Evolutionary conservation across 768 basidiomycete genomes (phyloP).

Genomic region (Trametes coccinea): DNA sequence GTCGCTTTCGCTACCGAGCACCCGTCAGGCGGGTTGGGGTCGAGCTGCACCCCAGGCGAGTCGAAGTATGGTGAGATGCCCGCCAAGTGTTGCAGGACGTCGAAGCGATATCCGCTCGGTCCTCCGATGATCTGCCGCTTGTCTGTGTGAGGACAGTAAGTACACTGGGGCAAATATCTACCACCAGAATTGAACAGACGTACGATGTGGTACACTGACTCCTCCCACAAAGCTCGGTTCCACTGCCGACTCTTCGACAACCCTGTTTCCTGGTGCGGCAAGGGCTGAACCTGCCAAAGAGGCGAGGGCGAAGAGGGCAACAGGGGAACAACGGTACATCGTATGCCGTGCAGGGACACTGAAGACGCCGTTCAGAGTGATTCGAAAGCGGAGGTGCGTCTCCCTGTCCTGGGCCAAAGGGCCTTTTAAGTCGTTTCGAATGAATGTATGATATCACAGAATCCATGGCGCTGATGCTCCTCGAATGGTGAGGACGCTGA

Average conservation of each 20-base stretch:
- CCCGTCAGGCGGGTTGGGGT: conserved; percentile 14
- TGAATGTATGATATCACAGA: neutral
- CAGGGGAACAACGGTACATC: neutral
- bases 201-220: conserved; percentile 13
- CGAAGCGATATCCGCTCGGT: conserved; percentile 15
- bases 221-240: neutral
- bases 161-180: too few species aligned
- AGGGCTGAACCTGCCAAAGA: neutral
- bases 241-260: neutral
- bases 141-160: neutral
- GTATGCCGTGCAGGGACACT: neutral
- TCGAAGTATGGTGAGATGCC: conserved; percentile 25
- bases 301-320: neutral
- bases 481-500: neutral
- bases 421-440: neutral
- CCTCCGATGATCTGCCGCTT: conserved; percentile 17
- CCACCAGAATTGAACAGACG: neutral
- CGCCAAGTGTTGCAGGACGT: conserved; percentile 19
- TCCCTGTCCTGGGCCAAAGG: neutral
- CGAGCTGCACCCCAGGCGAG: conserved; percentile 21
- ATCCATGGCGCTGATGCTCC: neutral
- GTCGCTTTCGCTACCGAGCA: conserved; percentile 22
- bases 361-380: neutral
- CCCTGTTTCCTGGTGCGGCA: neutral
- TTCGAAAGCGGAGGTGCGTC: too few species aligned